These are phyloP conservation scores for Orbilia blumenaviensis DNA, from an alignment of 2,329 filamentous ascomycete genomes.

Conservation along the genomic window DNA sequence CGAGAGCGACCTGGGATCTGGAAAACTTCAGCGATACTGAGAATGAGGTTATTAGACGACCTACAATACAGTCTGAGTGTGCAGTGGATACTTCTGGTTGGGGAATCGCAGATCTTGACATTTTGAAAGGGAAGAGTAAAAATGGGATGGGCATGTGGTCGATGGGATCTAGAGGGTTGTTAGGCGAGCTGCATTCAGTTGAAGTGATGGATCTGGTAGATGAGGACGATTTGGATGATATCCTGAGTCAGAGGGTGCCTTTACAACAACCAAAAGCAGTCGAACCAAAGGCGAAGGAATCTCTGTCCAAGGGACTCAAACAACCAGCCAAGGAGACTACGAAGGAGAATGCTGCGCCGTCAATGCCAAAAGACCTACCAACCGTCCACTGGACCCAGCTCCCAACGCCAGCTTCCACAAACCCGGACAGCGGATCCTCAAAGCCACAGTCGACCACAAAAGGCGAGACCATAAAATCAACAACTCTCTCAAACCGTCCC, in stretches of 20 bases:
- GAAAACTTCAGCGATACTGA: conserved; percentile 6
- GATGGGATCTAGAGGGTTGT: conserved; percentile 17
- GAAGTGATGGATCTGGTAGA: conserved; percentile 43
- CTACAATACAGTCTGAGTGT: conserved; percentile 4
- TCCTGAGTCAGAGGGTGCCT: conserved; percentile 16
- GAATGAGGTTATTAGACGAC: neutral
- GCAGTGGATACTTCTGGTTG: conserved; percentile 29
- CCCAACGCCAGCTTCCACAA: neutral
- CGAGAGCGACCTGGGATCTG: conserved; percentile 27
- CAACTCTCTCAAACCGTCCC: conserved; percentile 9
- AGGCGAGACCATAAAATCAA: neutral
- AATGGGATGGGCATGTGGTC: conserved; percentile 18
- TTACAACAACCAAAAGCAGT: conserved; percentile 1
- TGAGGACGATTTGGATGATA: conserved; percentile 41
- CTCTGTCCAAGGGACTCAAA: neutral
- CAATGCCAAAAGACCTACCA: neutral
- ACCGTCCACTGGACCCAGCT: conserved; percentile 14
- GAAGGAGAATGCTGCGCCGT: neutral
- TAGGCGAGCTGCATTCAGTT: conserved; percentile 17
- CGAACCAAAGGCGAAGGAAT: neutral
- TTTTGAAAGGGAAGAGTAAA: conserved; percentile 1
- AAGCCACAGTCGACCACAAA: neutral
- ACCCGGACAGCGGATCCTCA: neutral
- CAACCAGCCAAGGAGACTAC: neutral
- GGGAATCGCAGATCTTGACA: conserved; percentile 42